Evolutionary conservation across 225 moss, liverwort and hornwort species (phyloP).

Genomic region (Anthoceros angustus): DNA sequence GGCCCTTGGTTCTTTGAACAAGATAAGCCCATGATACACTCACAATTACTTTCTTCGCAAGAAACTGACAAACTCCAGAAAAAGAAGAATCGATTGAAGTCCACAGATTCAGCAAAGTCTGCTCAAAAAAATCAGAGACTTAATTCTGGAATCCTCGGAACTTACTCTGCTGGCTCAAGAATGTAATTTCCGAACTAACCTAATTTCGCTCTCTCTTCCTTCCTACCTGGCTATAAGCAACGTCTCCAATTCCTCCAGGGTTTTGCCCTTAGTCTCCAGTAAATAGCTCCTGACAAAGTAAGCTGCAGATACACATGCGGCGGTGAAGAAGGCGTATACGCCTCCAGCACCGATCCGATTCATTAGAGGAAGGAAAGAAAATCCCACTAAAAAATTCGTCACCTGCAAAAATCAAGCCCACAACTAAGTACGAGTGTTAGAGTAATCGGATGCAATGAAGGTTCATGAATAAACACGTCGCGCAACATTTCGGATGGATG

Average conservation of each 20-base stretch:
- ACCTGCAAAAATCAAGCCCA: slow-evolving; percentile 19
- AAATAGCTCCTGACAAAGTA: slow-evolving; percentile 48
- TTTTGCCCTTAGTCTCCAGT: slow-evolving; percentile 70
- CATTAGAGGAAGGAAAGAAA: slow-evolving; percentile 57
- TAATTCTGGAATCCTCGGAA: too few relatives aligned
- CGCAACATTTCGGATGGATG: not conserved
- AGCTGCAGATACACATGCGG: slow-evolving; percentile 42
- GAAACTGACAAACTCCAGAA: too few relatives aligned
- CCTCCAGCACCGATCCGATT: slow-evolving; percentile 45
- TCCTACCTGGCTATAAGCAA: slow-evolving; percentile 34
- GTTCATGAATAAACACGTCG: not conserved
- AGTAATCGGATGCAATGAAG: not conserved
- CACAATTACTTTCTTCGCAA: too few relatives aligned
- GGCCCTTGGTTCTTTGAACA: too few relatives aligned
- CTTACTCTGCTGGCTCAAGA: too few relatives aligned
- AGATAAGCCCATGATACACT: too few relatives aligned
- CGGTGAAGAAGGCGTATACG: slow-evolving; percentile 49
- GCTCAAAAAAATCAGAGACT: too few relatives aligned
- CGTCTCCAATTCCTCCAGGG: slow-evolving; percentile 65
- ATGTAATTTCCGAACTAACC: not conserved
- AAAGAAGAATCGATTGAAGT: too few relatives aligned
- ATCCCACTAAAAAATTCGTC: slow-evolving; percentile 58
- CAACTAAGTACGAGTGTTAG: not conserved
- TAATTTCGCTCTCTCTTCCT: not conserved
- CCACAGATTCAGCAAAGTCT: too few relatives aligned